phyloP scores from a whole-genome alignment of 2,329 filamentous ascomycete genomes.

The Monosporascus sp. region DNA sequence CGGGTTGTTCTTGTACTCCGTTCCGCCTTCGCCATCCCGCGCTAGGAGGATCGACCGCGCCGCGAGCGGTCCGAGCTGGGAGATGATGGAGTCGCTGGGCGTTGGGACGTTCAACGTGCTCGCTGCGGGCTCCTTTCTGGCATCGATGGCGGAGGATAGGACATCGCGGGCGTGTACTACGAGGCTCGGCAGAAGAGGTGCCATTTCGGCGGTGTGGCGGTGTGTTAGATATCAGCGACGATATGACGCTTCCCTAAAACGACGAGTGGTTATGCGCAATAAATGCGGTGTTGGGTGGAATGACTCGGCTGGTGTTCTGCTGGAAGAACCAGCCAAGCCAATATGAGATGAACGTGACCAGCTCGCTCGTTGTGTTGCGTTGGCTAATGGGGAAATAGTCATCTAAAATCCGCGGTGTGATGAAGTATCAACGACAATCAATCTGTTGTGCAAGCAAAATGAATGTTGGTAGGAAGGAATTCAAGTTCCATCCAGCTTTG shows the following conservation, averaged over 20 bases:
- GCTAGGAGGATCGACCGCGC: constrained; percentile 38
- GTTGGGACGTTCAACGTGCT: constrained; percentile 19
- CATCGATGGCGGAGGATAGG: constrained; percentile 16
- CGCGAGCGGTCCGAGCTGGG: constrained; percentile 36
- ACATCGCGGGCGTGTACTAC: constrained; percentile 25
- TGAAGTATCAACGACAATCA: too few relatives aligned
- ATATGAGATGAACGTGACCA: constrained; percentile 8
- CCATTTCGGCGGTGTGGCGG: constrained; percentile 17
- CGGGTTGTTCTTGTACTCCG: constrained; percentile 32
- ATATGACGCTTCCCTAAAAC: neutral
- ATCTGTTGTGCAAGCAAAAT: too few relatives aligned
- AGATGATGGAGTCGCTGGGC: constrained; percentile 10
- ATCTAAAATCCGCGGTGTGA: too few relatives aligned
- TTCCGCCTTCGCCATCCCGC: constrained; percentile 29
- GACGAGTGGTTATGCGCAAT: neutral
- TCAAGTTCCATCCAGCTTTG: neutral
- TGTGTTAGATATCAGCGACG: neutral
- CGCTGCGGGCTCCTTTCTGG: constrained; percentile 19
- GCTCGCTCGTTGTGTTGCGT: constrained; percentile 1
- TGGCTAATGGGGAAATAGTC: neutral
- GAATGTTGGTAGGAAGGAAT: neutral
- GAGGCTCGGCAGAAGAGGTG: constrained; percentile 25
- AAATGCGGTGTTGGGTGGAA: neutral
- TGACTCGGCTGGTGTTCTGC: constrained; percentile 19
- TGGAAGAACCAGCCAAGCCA: constrained; percentile 23